Conservation (phyloP, 148 eudicot genomes). For the Persicaria maculosa region DNA sequence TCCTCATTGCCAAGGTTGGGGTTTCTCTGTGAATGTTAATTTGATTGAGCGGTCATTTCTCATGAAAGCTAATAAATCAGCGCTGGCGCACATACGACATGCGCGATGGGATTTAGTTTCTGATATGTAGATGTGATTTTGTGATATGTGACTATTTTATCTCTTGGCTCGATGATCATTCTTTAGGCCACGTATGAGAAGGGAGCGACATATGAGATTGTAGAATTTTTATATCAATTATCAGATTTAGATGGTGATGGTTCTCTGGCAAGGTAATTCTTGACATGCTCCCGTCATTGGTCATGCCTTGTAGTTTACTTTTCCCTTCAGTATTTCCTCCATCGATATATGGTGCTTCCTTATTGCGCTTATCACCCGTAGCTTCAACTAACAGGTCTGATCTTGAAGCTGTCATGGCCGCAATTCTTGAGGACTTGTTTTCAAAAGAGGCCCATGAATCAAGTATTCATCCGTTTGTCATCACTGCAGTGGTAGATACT, state of each 20-base stretch:
- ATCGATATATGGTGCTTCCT: background rate
- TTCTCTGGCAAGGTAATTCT: constrained; percentile 49
- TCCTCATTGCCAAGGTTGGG: constrained; percentile 70
- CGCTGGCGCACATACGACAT: background rate
- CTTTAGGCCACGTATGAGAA: constrained; percentile 84
- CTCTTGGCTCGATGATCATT: constrained; percentile 7
- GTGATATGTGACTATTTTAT: background rate
- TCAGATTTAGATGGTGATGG: constrained; percentile 70
- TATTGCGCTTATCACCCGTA: constrained; percentile 21
- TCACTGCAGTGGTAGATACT: constrained; percentile 47
- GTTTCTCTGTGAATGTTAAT: too few species aligned
- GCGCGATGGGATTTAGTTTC: background rate
- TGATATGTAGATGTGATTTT: background rate
- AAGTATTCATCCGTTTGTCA: constrained; percentile 27
- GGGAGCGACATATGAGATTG: constrained; percentile 80
- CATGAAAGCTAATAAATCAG: too few species aligned
- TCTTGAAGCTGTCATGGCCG: constrained; percentile 54
- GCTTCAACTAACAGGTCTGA: constrained; percentile 63
- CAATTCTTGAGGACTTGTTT: constrained; percentile 54
- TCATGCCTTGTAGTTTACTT: background rate
- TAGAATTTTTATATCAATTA: constrained; percentile 64
- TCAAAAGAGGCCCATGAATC: constrained; percentile 28
- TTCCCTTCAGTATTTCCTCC: background rate
- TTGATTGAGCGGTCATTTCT: too few species aligned
- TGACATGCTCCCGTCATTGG: background rate